Evolutionary conservation across 768 basidiomycete species (phyloP).

Genomic region (Inosperma sp.): DNA sequence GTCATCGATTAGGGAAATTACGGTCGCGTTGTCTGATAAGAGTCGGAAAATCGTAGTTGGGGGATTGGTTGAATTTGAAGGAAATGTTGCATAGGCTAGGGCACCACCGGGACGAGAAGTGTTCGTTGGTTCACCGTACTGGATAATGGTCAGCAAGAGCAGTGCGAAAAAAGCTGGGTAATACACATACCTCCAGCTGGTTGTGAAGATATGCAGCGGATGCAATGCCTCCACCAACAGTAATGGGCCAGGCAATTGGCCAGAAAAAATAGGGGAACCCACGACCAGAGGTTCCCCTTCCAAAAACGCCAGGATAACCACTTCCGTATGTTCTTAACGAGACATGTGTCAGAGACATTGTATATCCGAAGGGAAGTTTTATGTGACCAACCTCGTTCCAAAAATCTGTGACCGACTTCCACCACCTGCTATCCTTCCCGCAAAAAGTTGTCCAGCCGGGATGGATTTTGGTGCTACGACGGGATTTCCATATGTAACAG

Average conservation of each 20-base stretch:
- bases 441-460: slow-evolving; percentile 41
- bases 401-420: slow-evolving; percentile 42
- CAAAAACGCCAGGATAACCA: slow-evolving; percentile 50
- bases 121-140: slow-evolving; percentile 36
- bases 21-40: slow-evolving; percentile 45
- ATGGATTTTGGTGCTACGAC: slow-evolving; percentile 26
- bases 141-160: not conserved
- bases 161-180: not conserved
- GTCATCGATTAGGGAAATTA: slow-evolving; percentile 38
- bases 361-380: not conserved
- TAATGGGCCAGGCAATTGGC: slow-evolving; percentile 49
- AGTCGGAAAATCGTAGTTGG: slow-evolving; percentile 42
- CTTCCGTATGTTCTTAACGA: slow-evolving; percentile 50
- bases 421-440: slow-evolving; percentile 50
- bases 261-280: slow-evolving; percentile 65
- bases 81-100: slow-evolving; percentile 42
- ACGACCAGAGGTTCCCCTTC: slow-evolving; percentile 38
- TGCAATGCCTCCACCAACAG: slow-evolving; percentile 21
- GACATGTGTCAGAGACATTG: slow-evolving; percentile 8
- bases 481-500: slow-evolving; percentile 4
- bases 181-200: slow-evolving; percentile 31
- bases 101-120: slow-evolving; percentile 47
- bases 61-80: slow-evolving; percentile 28
- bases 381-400: slow-evolving; percentile 38
- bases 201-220: slow-evolving; percentile 23